Evolutionary conservation across 1,284 basidiomycete species (phyloP).

Genomic region (Leccinum pachyderme): DNA sequence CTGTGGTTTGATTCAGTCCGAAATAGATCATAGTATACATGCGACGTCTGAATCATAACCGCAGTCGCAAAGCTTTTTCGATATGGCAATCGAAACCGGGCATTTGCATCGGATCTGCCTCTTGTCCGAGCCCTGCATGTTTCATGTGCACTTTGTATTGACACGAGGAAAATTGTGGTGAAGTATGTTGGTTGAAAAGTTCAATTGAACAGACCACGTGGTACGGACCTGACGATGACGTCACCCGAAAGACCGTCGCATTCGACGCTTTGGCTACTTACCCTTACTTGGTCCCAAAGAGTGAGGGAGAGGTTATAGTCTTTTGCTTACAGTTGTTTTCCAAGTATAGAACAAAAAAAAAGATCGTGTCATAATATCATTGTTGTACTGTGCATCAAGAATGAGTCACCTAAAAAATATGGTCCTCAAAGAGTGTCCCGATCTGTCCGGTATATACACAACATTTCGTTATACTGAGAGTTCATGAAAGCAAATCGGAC

Average conservation of each 20-base stretch:
- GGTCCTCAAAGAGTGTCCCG: neutral
- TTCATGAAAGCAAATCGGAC: neutral
- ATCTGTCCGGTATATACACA: neutral
- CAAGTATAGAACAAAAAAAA: neutral
- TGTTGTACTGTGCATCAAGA: neutral
- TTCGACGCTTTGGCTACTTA: no score
- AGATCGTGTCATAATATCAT: neutral
- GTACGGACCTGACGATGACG: neutral
- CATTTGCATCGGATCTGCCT: neutral
- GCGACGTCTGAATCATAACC: no score
- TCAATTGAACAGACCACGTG: neutral
- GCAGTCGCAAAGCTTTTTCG: neutral
- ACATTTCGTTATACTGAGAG: neutral
- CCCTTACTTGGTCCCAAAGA: no score
- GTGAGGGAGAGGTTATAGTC: neutral
- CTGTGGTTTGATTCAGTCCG: neutral
- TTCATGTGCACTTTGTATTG: neutral
- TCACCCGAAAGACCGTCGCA: neutral
- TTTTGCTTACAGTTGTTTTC: neutral
- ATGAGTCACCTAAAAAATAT: neutral
- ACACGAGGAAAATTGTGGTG: neutral
- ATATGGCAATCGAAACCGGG: neutral
- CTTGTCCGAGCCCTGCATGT: neutral
- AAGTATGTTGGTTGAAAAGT: neutral
- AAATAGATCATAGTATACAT: neutral